These are phyloP conservation scores for Apium graveolens DNA, from an alignment of 129 eudicot genomes.

Conservation along the genomic window DNA sequence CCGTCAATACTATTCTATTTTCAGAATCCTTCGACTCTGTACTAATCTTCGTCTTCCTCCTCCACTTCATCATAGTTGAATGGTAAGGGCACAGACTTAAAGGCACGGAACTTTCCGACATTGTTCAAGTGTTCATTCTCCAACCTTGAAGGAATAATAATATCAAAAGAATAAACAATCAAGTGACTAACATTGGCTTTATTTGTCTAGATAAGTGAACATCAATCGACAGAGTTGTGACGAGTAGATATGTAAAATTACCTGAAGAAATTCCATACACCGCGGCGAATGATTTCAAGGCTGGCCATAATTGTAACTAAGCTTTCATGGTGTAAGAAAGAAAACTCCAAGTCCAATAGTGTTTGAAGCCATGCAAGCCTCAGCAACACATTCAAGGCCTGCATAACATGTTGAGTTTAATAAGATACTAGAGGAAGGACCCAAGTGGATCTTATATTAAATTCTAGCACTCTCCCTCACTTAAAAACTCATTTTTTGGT, in stretches of 20 bases:
- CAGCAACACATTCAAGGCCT: not conserved
- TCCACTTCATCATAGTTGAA: constrained; percentile 10
- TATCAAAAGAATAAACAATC: not conserved
- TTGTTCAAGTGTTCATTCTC: constrained; percentile 13
- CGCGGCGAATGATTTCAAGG: constrained; percentile 24
- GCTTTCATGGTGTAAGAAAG: constrained; percentile 8
- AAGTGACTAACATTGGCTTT: not conserved
- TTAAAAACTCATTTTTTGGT: no score
- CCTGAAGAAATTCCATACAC: constrained; percentile 10
- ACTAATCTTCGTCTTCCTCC: not conserved
- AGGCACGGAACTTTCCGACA: constrained; percentile 14
- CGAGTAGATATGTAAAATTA: not conserved
- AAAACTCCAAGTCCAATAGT: constrained; percentile 4
- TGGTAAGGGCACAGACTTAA: constrained; percentile 16
- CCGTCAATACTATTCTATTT: not conserved
- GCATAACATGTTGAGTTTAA: not conserved
- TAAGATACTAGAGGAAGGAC: no score
- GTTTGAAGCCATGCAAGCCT: constrained; percentile 8
- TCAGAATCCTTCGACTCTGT: not conserved
- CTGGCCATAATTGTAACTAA: constrained; percentile 7
- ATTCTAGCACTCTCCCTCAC: no score
- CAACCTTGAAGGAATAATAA: not conserved
- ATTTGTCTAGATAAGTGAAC: not conserved
- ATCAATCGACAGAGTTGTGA: no score
- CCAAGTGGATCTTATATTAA: no score